Percentiles rank a stretch among this genome's conserved stretches.
These are phyloP conservation scores for Zygosaccharomyces sapae DNA, from an alignment of 1,139 yeast species.

Conservation along the genomic window DNA sequence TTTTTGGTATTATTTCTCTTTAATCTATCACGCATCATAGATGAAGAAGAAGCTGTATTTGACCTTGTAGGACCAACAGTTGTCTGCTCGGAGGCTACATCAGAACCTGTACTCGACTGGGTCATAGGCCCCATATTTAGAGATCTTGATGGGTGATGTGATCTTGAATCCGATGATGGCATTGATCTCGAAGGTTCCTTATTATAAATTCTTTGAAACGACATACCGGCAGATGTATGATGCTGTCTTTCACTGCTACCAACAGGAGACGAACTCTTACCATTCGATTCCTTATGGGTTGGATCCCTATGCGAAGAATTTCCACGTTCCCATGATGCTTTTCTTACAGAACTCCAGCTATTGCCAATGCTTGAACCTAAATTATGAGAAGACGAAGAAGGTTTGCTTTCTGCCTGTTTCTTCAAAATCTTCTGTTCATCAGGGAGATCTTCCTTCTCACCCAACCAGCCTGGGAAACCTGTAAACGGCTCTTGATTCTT, in stretches of 20 bases:
- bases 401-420: conserved; percentile 20
- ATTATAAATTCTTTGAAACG: conserved; percentile 25
- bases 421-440: conserved; percentile 32
- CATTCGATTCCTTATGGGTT: conserved; percentile 2
- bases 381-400: conserved; percentile 8
- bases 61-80: conserved; percentile 5
- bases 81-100: background rate
- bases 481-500: conserved; percentile 33
- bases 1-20: conserved; percentile 20
- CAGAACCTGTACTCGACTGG: background rate
- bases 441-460: conserved; percentile 37
- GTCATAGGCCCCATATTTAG: conserved; percentile 2
- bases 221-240: conserved; percentile 20
- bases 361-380: conserved; percentile 3
- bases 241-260: conserved; percentile 11
- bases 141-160: conserved; percentile 1
- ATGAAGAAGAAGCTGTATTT: conserved; percentile 17
- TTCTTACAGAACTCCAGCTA: conserved; percentile 15
- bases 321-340: conserved; percentile 13
- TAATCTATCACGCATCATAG: conserved; percentile 29
- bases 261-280: background rate
- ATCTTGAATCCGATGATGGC: conserved; percentile 2
- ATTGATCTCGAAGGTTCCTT: conserved; percentile 9
- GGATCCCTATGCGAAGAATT: conserved; percentile 10
- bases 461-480: conserved; percentile 42